Base-by-base conservation (phyloP, 768 basidiomycete species). In the Naganishia randhawae region DNA sequence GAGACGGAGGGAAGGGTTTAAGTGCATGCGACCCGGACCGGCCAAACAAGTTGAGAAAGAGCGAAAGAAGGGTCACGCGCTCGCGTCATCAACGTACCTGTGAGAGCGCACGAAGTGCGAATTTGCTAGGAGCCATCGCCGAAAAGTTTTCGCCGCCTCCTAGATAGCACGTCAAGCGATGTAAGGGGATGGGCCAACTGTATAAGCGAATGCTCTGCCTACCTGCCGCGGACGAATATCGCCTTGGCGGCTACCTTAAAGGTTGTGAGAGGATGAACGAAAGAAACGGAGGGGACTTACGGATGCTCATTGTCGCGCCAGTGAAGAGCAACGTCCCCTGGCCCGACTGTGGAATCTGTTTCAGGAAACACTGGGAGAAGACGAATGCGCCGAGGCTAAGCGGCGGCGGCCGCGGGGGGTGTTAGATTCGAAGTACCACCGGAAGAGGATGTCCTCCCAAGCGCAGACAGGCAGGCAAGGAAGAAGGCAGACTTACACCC, bases 291-390 rank as follows among this genome's bases (percentile, higher is more conserved):
- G 45, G 50, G 11, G 5, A 54, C 42, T 39, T 61, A 33, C 73
- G 72, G 19, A 77, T 35, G 9, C 72, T 71, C 75, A 75, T 75
- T 1, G 77, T 78, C 0, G 77, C 77, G 2, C 77, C 77, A 9
- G 74, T 76, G 69, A 76, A 76, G 29, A 78, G 67, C 32, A 78
- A 67, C 5, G 72, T 71, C 2, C 63, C 55, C 14, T 19, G 14
- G 55, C 55, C 55, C 17, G 55, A 39, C 16, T 16, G 1, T 7
- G 39, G 37, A n/a, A 33, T 42, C 19, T 65, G 27, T 17, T 68
- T 68, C 29, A 78, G 51, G 52, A 78, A 50, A 29, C 53, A 50
- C 63, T 75, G 74, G 14, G 77, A 68, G 32, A 78, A 73, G 48
- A 70, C 69, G 71, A 74, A 77, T 13, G 66, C 76, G 62, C 69